Percentiles rank a stretch among this genome's conserved stretches.
Evolutionary conservation across 108 stramenopile species (phyloP).

Genomic region (Cyclostephanos invisitatus): DNA sequence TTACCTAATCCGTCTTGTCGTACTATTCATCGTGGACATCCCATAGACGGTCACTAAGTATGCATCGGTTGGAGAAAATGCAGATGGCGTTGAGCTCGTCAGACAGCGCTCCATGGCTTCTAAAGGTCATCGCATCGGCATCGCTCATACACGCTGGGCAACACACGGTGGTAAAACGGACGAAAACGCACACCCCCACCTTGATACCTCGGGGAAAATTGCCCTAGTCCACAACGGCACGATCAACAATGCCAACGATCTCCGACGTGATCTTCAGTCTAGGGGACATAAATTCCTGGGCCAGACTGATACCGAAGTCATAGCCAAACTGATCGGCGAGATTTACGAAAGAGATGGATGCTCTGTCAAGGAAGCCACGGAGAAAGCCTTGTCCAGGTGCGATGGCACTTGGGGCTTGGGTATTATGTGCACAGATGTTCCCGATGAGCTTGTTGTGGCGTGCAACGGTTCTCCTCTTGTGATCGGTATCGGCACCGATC

Average conservation of each 20-base stretch:
- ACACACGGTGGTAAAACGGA: constrained; percentile 99
- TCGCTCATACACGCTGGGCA: constrained; percentile 99
- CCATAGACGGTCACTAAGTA: constrained; percentile 82
- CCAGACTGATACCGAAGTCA: constrained; percentile 99
- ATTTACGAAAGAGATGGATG: constrained; percentile 54
- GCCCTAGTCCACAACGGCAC: constrained; percentile 99
- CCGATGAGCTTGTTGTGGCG: constrained; percentile 84
- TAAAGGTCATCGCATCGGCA: constrained; percentile 83
- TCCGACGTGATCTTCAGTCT: constrained; percentile 81
- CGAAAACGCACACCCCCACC: constrained; percentile 98
- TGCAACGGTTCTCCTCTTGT: constrained; percentile 96
- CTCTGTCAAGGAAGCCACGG: constrained; percentile 76
- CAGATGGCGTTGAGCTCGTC: constrained; percentile 91
- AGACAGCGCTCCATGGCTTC: constrained; percentile 62
- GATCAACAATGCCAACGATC: constrained; percentile 93
- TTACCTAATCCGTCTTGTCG: background rate
- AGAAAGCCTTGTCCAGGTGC: constrained; percentile 75
- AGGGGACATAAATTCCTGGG: constrained; percentile 86
- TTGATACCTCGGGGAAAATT: constrained; percentile 90
- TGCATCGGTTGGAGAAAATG: constrained; percentile 93
- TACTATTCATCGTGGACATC: background rate
- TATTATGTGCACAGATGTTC: constrained; percentile 65
- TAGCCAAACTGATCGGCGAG: constrained; percentile 95
- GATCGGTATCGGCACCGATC: constrained; percentile 93
- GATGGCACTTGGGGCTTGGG: constrained; percentile 89